Conservation (phyloP, 1,284 basidiomycete species). For the Ganoderma resinaceum region DNA sequence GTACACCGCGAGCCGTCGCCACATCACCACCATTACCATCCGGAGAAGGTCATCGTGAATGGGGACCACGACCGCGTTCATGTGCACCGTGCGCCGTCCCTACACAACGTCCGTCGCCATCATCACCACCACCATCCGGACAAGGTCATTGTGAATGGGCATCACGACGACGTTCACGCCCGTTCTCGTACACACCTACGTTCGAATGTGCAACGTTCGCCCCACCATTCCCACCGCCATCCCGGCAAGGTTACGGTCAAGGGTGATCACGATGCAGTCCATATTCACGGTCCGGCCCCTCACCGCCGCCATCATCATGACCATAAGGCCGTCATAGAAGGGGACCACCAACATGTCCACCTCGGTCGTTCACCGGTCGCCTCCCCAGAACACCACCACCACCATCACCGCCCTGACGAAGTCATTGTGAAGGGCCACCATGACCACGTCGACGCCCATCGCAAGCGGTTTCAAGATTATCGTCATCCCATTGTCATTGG, state of each 20-base stretch:
- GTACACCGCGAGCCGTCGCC: conserved; percentile 7
- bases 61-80: conserved; percentile 23
- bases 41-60: conserved; percentile 19
- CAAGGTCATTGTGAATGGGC: conserved; percentile 31
- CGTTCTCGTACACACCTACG: conserved; percentile 16
- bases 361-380: conserved; percentile 18
- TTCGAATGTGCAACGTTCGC: conserved; percentile 24
- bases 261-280: conserved; percentile 35
- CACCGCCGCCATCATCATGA: conserved; percentile 24
- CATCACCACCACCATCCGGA: conserved; percentile 21
- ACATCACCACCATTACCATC: conserved; percentile 19
- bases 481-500: conserved; percentile 23
- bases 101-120: no score
- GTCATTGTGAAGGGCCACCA: conserved; percentile 23
- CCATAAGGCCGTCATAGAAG: conserved; percentile 21
- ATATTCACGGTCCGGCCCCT: conserved; percentile 28
- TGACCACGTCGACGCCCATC: conserved; percentile 23
- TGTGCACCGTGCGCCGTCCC: conserved; percentile 2
- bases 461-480: background rate
- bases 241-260: conserved; percentile 31
- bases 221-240: conserved; percentile 20
- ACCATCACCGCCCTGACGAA: conserved; percentile 13
- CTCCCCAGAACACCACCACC: conserved; percentile 3
- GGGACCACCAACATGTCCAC: conserved; percentile 15
- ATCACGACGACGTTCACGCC: conserved; percentile 34